Conservation (phyloP, 2,329 filamentous ascomycete genomes). For the Botrytis cinerea region DNA sequence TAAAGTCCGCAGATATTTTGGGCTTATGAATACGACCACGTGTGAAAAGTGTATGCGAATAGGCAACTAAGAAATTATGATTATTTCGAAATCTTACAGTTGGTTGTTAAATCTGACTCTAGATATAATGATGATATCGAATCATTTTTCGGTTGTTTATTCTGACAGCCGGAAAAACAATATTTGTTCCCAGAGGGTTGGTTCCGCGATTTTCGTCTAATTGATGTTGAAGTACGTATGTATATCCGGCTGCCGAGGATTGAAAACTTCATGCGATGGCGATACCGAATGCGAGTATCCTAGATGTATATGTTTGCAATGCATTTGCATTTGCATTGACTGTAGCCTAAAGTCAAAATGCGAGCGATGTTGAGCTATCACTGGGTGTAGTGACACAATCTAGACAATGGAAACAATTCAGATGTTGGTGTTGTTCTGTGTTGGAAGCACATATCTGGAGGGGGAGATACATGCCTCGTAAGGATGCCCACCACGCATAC, state of each 20-base stretch:
- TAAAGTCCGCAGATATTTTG: neutral
- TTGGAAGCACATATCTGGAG: neutral
- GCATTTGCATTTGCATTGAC: neutral
- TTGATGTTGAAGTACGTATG: neutral
- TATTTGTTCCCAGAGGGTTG: neutral
- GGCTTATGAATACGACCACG: neutral
- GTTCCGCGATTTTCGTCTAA: neutral
- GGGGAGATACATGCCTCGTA: neutral
- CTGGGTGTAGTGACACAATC: neutral
- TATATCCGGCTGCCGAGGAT: neutral
- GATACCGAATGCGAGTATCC: neutral
- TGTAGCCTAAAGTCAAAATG: neutral
- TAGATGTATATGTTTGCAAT: neutral
- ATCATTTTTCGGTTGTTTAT: neutral
- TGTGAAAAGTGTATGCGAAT: neutral
- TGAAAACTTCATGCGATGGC: neutral
- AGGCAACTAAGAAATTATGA: neutral
- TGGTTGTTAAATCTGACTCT: neutral
- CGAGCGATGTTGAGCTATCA: neutral
- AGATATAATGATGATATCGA: neutral
- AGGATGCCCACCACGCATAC: neutral
- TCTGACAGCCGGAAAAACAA: neutral
- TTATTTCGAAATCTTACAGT: neutral
- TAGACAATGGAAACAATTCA: neutral
- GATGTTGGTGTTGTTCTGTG: neutral